Base-by-base conservation (phyloP, 805 yeast genomes). In the Candida multigemmis region DNA sequence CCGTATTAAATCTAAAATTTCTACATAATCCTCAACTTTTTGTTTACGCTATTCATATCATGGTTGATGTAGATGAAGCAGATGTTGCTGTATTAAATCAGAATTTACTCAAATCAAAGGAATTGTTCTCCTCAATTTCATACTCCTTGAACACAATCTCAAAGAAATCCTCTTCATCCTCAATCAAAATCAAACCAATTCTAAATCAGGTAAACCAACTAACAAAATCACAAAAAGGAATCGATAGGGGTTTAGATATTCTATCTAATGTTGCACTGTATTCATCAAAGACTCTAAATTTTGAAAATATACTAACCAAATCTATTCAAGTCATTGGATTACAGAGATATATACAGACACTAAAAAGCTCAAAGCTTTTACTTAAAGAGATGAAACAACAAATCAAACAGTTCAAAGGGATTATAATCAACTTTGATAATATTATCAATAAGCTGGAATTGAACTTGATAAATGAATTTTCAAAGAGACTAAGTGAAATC, bases 41-140 rank as follows among this genome's bases (percentile, higher is more conserved):
- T 4, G 21, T n/a, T 7, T 12, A 9, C 5, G 4, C 12, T 12
- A 18, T 14, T 21, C 21, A 21, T 19, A n/a, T 4, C 13, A 21
- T 18, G 36, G 50, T 50, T 8, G 87, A 79, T 41, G 59, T 75
- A 3, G 87, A 81, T 42, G 89, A 79, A 46, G 86, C 87, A 2
- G 95, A 85, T 40, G 76, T 84, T 18, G 77, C 84, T 2, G 86
- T 86, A 4, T 65, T 86, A 17, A 80, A 83, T 27, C 91, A 81
- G 42, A 77, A 80, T 28, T 60, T 87, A 18, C 51, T 63, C 25
- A 68, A 73, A 28, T 71, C 84, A 3, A 67, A 69, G 21, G 62
- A 60, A 12, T 52, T 84, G 21, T 69, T 85, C 7, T 44, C 50
- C 2, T 53, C 67, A 23, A 75, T 86, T 30, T 59, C 71, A 7